phyloP scores from a whole-genome alignment of 2,329 filamentous ascomycete genomes.

The Xylaria digitata region DNA sequence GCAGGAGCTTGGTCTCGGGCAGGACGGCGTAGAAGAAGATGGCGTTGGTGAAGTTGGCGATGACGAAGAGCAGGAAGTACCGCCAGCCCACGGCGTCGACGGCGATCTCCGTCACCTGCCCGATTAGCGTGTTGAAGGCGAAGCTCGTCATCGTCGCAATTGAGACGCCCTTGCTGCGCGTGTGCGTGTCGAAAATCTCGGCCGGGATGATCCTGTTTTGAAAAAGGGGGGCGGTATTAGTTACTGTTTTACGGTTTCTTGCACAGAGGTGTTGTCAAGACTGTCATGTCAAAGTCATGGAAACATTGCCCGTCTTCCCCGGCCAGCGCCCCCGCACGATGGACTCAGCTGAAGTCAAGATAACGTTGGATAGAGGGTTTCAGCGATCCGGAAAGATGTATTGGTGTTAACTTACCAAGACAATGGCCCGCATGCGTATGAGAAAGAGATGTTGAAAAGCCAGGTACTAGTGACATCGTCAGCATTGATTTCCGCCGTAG shows the following conservation, averaged over 20 bases:
- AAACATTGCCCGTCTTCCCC: not conserved
- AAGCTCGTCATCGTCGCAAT: constrained; percentile 79
- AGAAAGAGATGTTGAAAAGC: constrained; percentile 84
- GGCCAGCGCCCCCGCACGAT: not conserved
- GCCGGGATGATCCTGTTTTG: constrained; percentile 66
- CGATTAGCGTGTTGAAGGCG: constrained; percentile 74
- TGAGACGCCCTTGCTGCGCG: constrained; percentile 78
- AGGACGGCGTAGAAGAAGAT: constrained; percentile 70
- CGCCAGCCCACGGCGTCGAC: constrained; percentile 65
- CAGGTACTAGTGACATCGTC: constrained; percentile 66
- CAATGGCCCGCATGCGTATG: constrained; percentile 75
- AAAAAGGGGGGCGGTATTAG: constrained; percentile 40
- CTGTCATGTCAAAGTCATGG: not conserved
- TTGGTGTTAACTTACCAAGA: constrained; percentile 46
- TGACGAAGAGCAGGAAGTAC: constrained; percentile 70
- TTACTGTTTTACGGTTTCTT: not conserved
- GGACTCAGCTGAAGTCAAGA: too few relatives aligned
- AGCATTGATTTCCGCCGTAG: not conserved
- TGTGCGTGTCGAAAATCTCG: constrained; percentile 82
- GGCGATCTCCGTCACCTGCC: constrained; percentile 54
- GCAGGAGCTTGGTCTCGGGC: constrained; percentile 71
- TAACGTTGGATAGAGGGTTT: not conserved
- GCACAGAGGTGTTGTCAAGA: too few relatives aligned
- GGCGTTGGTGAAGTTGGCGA: constrained; percentile 68
- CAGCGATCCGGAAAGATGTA: not conserved